Percentiles rank a stretch among this genome's conserved stretches.
Evolutionary conservation across 345 rosid genomes (phyloP).

Genomic region (Reutealis trisperma): DNA sequence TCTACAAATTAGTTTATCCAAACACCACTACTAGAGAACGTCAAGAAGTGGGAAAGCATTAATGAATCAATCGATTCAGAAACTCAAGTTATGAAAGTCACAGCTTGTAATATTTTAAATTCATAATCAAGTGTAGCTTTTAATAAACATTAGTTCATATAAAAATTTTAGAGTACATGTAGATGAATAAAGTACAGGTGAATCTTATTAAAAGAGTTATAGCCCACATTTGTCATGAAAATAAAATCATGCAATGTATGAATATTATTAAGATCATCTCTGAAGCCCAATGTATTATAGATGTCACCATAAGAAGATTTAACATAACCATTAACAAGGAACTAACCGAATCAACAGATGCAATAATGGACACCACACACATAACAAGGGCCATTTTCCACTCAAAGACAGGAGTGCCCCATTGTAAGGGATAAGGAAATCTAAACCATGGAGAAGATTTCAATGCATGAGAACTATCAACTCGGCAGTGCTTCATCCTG

Average conservation of each 20-base stretch:
- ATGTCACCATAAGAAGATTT: constrained; percentile 7
- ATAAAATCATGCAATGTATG: not conserved
- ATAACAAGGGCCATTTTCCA: constrained; percentile 94
- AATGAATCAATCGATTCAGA: not conserved
- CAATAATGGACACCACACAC: constrained; percentile 81
- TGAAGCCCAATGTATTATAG: not conserved
- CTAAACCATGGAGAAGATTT: constrained; percentile 92
- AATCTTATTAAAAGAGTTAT: not conserved
- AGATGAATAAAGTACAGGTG: not conserved
- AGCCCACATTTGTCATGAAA: not conserved
- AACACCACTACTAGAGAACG: not conserved
- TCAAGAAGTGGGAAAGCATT: not conserved
- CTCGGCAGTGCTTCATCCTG: constrained; percentile 82
- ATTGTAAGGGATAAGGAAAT: constrained; percentile 94
- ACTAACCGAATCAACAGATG: constrained; percentile 92
- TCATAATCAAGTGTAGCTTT: not conserved
- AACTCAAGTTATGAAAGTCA: not conserved
- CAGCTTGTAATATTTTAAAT: no score
- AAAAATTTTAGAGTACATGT: not conserved
- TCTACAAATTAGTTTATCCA: not conserved
- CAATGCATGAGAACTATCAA: constrained; percentile 84
- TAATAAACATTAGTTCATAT: not conserved
- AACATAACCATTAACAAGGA: constrained; percentile 11
- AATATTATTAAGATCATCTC: not conserved
- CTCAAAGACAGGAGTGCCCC: constrained; percentile 91